These are phyloP conservation scores for Sambucus nigra DNA, from an alignment of 129 eudicot species.

Conservation along the genomic window DNA sequence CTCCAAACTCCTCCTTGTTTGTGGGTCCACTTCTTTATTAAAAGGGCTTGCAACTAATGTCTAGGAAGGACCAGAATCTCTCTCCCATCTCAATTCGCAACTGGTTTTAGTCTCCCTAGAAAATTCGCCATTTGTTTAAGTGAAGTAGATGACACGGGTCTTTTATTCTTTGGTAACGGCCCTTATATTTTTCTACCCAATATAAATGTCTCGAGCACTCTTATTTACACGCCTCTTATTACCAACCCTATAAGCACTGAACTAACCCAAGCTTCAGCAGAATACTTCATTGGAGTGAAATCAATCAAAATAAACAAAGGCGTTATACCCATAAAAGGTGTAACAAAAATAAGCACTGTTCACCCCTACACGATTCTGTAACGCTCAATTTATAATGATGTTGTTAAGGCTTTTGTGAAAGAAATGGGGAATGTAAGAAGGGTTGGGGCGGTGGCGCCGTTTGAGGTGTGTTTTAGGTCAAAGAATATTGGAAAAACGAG, in stretches of 20 bases:
- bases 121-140: conserved; percentile 34
- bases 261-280: background rate
- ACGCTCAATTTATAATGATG: background rate
- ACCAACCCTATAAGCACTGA: conserved; percentile 5
- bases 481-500: conserved; percentile 17
- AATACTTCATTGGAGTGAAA: conserved; percentile 13
- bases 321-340: background rate
- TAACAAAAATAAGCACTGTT: background rate
- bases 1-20: conserved; percentile 10
- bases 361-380: background rate
- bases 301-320: conserved; percentile 10
- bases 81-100: conserved; percentile 26
- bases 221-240: conserved; percentile 18
- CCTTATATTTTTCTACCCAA: background rate
- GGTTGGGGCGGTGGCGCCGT: conserved; percentile 19
- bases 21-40: conserved; percentile 7
- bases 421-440: conserved; percentile 6
- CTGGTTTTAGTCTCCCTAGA: conserved; percentile 11
- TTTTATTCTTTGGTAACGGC: conserved; percentile 14
- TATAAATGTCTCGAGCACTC: conserved; percentile 9
- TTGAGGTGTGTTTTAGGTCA: conserved; percentile 15
- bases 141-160: conserved; percentile 11
- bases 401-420: background rate
- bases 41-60: conserved; percentile 30
- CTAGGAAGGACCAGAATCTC: conserved; percentile 27